Conservation (phyloP, 352 stramenopile species). For the Pythium oligandrum region DNA sequence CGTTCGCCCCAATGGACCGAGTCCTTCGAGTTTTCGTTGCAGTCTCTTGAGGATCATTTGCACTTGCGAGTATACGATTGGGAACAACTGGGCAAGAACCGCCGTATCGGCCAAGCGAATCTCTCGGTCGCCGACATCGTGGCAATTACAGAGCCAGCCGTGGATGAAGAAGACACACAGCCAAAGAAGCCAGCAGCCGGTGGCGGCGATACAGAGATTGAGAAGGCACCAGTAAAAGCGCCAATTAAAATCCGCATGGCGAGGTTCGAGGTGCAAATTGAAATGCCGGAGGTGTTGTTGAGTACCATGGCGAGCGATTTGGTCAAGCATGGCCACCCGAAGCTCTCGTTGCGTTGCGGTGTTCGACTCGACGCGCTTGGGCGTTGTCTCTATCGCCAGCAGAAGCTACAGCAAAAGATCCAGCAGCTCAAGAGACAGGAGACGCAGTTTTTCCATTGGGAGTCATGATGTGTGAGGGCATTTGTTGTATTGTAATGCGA, state of each 20-base stretch:
- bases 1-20: slow-evolving; percentile 58
- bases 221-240: not conserved
- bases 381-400: slow-evolving; percentile 33
- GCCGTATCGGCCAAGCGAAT: slow-evolving; percentile 37
- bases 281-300: slow-evolving; percentile 46
- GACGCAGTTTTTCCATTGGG: slow-evolving; percentile 48
- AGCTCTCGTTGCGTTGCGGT: slow-evolving; percentile 49
- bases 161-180: slow-evolving; percentile 1
- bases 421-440: slow-evolving; percentile 33
- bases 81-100: slow-evolving; percentile 42
- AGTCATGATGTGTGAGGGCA: slow-evolving; percentile 4
- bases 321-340: slow-evolving; percentile 40
- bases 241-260: slow-evolving; percentile 34
- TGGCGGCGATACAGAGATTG: not conserved
- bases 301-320: slow-evolving; percentile 35
- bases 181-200: not conserved
- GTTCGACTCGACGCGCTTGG: slow-evolving; percentile 44
- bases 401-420: slow-evolving; percentile 31
- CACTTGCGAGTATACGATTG: slow-evolving; percentile 51
- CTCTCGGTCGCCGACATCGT: slow-evolving; percentile 47
- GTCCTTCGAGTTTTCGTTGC: slow-evolving; percentile 47
- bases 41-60: slow-evolving; percentile 42
- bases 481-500: not conserved
- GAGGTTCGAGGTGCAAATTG: slow-evolving; percentile 58
- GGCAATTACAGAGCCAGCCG: slow-evolving; percentile 20